Percentiles rank a stretch among this genome's conserved stretches.
phyloP scores from a whole-genome alignment of 805 yeast species.

The Wickerhamomyces xylosicus region DNA sequence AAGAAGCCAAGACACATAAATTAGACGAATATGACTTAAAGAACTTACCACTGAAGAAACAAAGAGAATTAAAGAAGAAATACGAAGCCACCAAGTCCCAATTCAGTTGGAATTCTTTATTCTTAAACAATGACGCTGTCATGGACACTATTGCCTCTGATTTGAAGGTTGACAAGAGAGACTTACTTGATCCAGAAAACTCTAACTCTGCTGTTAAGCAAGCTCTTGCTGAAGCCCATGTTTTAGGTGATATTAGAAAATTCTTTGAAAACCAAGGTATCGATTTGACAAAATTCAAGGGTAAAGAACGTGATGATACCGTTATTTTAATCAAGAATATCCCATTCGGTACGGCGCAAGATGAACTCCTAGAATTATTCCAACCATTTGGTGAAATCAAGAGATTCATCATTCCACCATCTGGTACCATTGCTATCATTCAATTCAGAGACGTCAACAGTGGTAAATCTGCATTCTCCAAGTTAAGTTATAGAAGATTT shows the following conservation, averaged over 20 bases:
- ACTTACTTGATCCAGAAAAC: conserved; percentile 79
- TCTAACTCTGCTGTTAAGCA: conserved; percentile 89
- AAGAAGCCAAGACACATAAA: conserved; percentile 69
- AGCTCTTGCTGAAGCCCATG: conserved; percentile 95
- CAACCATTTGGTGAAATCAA: conserved; percentile 69
- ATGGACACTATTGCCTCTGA: conserved; percentile 80
- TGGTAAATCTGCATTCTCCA: conserved; percentile 84
- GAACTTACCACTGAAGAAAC: conserved; percentile 88
- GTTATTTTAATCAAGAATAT: conserved; percentile 82
- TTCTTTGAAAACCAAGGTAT: conserved; percentile 82
- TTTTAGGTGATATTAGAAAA: conserved; percentile 80
- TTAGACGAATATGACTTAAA: conserved; percentile 87
- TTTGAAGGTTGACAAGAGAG: conserved; percentile 74
- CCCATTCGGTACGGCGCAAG: conserved; percentile 75
- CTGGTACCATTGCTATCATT: conserved; percentile 91
- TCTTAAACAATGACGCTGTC: conserved; percentile 85
- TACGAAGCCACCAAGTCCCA: conserved; percentile 77
- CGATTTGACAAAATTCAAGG: conserved; percentile 62
- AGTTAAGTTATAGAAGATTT: conserved; percentile 78
- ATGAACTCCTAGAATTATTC: conserved; percentile 77
- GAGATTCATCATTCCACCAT: conserved; percentile 86
- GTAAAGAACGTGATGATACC: conserved; percentile 65
- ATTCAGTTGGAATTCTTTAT: conserved; percentile 92
- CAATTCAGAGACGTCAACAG: conserved; percentile 76
- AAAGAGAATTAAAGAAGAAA: conserved; percentile 72